A percentile compares a stretch with the other conserved stretches of the same genome.
Conservation (phyloP, 805 yeast genomes). For the Debaryomyces hansenii region DNA sequence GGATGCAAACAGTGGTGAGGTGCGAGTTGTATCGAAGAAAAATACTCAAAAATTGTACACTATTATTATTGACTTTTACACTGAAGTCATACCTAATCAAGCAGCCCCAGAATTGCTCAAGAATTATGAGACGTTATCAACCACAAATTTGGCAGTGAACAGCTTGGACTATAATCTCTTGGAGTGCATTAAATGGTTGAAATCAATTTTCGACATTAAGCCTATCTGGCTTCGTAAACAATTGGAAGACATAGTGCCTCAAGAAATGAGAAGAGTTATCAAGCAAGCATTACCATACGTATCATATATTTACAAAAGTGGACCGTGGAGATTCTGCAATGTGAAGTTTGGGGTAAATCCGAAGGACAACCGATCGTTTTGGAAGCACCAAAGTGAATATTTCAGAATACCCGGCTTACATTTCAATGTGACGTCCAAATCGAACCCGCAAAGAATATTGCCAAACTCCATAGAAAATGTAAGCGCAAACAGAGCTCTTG, state of each 20-base stretch:
- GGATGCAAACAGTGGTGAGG: constrained; percentile 59
- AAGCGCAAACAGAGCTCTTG: constrained; percentile 12
- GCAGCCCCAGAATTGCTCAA: constrained; percentile 50
- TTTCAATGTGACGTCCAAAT: constrained; percentile 5
- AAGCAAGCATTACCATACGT: constrained; percentile 83
- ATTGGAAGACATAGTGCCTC: constrained; percentile 55
- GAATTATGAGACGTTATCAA: constrained; percentile 29
- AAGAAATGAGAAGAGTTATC: constrained; percentile 44
- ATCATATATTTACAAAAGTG: constrained; percentile 77
- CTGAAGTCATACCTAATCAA: constrained; percentile 43
- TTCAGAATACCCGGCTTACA: constrained; percentile 54
- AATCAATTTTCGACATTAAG: constrained; percentile 58
- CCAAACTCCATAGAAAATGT: constrained; percentile 25
- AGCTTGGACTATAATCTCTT: constrained; percentile 32
- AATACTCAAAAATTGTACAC: constrained; percentile 53
- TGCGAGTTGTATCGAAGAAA: constrained; percentile 46
- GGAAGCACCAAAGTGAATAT: constrained; percentile 80
- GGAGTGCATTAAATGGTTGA: constrained; percentile 45
- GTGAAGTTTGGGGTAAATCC: constrained; percentile 83
- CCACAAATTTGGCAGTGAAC: constrained; percentile 33
- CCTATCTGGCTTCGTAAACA: constrained; percentile 89
- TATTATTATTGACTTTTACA: constrained; percentile 49
- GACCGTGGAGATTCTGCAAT: constrained; percentile 93
- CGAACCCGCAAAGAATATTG: constrained; percentile 14
- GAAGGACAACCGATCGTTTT: constrained; percentile 48